Evolutionary conservation across 129 eudicot genomes (phyloP), one percentile per base, ranked within the genome.

Genomic region (Tagetes erecta): DNA sequence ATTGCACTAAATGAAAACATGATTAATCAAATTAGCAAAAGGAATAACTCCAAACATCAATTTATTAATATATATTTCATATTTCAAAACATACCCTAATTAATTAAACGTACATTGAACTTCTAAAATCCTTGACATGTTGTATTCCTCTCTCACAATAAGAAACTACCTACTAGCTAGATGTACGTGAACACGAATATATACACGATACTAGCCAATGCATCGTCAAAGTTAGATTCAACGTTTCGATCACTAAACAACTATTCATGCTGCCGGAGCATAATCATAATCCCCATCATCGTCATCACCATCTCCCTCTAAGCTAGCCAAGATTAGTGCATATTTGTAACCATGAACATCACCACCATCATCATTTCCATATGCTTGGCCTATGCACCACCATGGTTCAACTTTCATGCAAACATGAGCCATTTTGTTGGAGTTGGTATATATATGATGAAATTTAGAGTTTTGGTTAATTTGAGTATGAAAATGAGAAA

Each of bases 221-320:
- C 71, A 65, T 41, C 46, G 51, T 67, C 34, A 42, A 42, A 30
- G 70, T 65, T 67, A 67, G 71, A 44, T 7, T 67, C 20, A 8
- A 8, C 44, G 38, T 31, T 42, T 13, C 35, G 9, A 6, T 27
- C 38, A 3, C 55, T 44, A 40, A 59, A 44, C 33, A 52, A 8
- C 1, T 39, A 27, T 35, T 74, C 62, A 68, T 44, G 83, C 83
- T 39, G 79, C 81, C 7, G 73, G 80, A 42, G 77, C 73, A 10
- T 74, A 69, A 33, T 71, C 68, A 68, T 80, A 80, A 49, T 64
- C 82, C 30, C 57, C 78, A 55, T 68, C 72, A 4, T 82, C 71
- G 39, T 74, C 49, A 36, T 74, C 71, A 45, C 39, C 63, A 2
- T 74, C 70, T n/a, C 70, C 78, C 42, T 74, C 78, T 8, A 62